phyloP scores from a whole-genome alignment of 2,329 filamentous ascomycete species.

The Phialophora macrospora region DNA sequence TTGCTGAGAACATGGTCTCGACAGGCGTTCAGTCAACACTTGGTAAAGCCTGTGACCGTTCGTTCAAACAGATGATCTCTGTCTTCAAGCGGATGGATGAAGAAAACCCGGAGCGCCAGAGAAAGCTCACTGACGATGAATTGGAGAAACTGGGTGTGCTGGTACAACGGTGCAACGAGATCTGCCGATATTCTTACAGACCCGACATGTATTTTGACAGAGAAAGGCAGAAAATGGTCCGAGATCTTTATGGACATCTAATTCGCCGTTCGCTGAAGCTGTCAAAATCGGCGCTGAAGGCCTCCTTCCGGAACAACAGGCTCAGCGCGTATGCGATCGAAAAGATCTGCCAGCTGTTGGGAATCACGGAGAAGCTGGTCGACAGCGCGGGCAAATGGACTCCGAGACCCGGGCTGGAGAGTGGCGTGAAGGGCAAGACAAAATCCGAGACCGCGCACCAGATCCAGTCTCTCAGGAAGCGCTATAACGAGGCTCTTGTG shows the following conservation, averaged over 20 bases:
- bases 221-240: conserved; percentile 20
- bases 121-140: conserved; percentile 2
- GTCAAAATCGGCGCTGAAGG: conserved; percentile 26
- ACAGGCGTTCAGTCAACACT: conserved; percentile 19
- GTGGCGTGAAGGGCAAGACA: conserved; percentile 29
- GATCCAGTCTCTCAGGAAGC: conserved; percentile 23
- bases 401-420: conserved; percentile 24
- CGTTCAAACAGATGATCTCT: conserved; percentile 14
- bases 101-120: background rate
- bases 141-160: conserved; percentile 6
- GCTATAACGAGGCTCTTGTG: conserved; percentile 8
- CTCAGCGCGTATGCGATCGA: conserved; percentile 18
- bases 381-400: conserved; percentile 23
- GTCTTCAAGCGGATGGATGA: conserved; percentile 12
- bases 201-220: conserved; percentile 1
- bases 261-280: conserved; percentile 31
- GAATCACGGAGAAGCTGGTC: conserved; percentile 13
- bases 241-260: conserved; percentile 36
- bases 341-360: conserved; percentile 26
- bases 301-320: conserved; percentile 19
- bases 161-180: conserved; percentile 20
- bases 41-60: conserved; percentile 24
- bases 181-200: background rate
- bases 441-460: conserved; percentile 19
- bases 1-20: conserved; percentile 11